These are phyloP conservation scores for Rachicladosporium sp. DNA, from an alignment of 2,329 filamentous ascomycete species.

Conservation along the genomic window DNA sequence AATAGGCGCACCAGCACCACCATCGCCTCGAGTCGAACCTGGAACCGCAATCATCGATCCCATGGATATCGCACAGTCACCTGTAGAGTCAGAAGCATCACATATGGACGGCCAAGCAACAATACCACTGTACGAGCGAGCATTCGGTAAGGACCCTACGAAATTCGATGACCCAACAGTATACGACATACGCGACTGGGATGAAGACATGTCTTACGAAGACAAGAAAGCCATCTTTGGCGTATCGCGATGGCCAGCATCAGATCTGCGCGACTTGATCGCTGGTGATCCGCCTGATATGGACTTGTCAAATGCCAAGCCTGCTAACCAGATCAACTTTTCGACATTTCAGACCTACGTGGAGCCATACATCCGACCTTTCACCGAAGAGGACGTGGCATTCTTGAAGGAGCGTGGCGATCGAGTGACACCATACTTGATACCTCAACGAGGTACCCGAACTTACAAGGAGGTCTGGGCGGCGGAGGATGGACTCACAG, in stretches of 20 bases:
- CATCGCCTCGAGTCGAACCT: constrained; percentile 20
- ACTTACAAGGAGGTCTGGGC: constrained; percentile 88
- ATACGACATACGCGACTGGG: constrained; percentile 75
- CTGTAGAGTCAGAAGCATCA: constrained; percentile 42
- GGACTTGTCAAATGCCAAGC: constrained; percentile 91
- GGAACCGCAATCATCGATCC: constrained; percentile 25
- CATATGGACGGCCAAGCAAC: constrained; percentile 45
- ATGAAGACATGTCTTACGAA: constrained; percentile 66
- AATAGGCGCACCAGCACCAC: constrained; percentile 18
- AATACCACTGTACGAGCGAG: constrained; percentile 57
- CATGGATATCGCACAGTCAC: constrained; percentile 53
- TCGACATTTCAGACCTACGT: constrained; percentile 85
- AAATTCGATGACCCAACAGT: constrained; percentile 85
- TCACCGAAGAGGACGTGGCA: constrained; percentile 85
- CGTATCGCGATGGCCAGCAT: constrained; percentile 69
- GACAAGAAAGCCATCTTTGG: constrained; percentile 80
- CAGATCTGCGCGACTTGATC: constrained; percentile 71
- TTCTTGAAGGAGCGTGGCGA: constrained; percentile 83
- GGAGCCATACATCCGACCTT: constrained; percentile 79
- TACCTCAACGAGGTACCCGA: constrained; percentile 71
- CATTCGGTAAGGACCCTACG: constrained; percentile 83
- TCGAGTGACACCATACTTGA: constrained; percentile 67
- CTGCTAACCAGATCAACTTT: constrained; percentile 85
- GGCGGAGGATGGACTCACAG: constrained; percentile 76
- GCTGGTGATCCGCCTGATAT: constrained; percentile 83